Conservation (phyloP, 768 basidiomycete genomes). For the Guyanaporus albipodus region DNA sequence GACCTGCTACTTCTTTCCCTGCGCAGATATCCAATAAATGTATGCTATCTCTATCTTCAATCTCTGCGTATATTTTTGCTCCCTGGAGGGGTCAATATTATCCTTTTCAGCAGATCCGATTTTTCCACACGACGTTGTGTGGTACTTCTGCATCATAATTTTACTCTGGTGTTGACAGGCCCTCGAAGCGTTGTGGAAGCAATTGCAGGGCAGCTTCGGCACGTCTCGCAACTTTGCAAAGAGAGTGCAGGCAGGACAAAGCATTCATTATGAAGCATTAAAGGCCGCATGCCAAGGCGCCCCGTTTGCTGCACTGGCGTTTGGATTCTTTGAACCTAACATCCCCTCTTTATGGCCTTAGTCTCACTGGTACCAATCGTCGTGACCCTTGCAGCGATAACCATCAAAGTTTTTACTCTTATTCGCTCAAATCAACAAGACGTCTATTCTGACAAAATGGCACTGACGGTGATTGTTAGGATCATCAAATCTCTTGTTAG, state of each 20-base stretch:
- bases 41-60: background rate
- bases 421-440: background rate
- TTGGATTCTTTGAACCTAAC: background rate
- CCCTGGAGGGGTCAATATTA: conserved; percentile 1
- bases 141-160: conserved; percentile 2
- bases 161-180: background rate
- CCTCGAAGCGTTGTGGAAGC: conserved; percentile 1
- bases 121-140: background rate
- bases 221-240: background rate
- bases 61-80: background rate
- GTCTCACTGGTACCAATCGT: background rate
- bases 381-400: background rate
- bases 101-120: background rate
- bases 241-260: background rate
- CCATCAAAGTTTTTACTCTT: background rate
- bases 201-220: conserved; percentile 1
- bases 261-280: background rate
- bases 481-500: background rate
- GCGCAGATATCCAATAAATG: background rate
- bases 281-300: background rate
- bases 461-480: background rate
- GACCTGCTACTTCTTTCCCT: background rate
- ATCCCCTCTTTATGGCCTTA: background rate
- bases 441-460: background rate
- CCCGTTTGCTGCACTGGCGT: background rate